Evolutionary conservation across 2,329 filamentous ascomycete species (phyloP).

Genomic region (Talaromyces sp.): DNA sequence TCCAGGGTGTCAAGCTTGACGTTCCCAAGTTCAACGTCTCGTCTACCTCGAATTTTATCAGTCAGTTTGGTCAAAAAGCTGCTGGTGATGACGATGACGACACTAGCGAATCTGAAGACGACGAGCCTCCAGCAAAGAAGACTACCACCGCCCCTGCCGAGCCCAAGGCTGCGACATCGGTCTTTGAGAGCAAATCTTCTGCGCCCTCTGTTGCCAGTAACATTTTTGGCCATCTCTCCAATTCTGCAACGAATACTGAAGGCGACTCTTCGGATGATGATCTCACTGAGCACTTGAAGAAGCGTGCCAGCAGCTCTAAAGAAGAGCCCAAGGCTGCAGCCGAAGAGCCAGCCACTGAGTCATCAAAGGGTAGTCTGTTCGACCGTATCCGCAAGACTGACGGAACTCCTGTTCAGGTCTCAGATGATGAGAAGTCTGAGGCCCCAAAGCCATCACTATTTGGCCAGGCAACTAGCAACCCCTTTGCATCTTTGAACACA

Average conservation of each 20-base stretch:
- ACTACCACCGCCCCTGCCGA: neutral
- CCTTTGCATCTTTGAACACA: slow-evolving; percentile 3
- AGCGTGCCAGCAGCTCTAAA: slow-evolving; percentile 4
- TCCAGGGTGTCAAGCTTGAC: slow-evolving; percentile 4
- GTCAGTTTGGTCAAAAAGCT: slow-evolving; percentile 13
- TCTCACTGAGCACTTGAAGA: slow-evolving; percentile 3
- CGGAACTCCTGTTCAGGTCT: slow-evolving; percentile 10
- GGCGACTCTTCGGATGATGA: slow-evolving; percentile 7
- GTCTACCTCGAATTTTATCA: slow-evolving; percentile 6
- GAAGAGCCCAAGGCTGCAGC: neutral
- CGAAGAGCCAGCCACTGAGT: neutral
- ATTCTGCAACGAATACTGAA: slow-evolving; percentile 6
- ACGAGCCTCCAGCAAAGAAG: slow-evolving; percentile 28
- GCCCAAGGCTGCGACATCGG: neutral
- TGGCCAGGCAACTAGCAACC: slow-evolving; percentile 2
- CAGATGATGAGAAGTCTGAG: slow-evolving; percentile 8
- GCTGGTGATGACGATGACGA: slow-evolving; percentile 8
- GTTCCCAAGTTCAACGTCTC: slow-evolving; percentile 8
- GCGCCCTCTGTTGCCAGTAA: slow-evolving; percentile 6
- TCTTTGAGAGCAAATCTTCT: slow-evolving; percentile 9
- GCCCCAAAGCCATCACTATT: slow-evolving; percentile 6
- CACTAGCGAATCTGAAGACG: slow-evolving; percentile 22
- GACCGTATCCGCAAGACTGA: slow-evolving; percentile 8
- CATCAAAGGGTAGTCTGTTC: slow-evolving; percentile 3
- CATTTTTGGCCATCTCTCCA: slow-evolving; percentile 11